Evolutionary conservation across 495 filamentous ascomycete genomes (phyloP).

Genomic region (Elasticomyces elasticus): DNA sequence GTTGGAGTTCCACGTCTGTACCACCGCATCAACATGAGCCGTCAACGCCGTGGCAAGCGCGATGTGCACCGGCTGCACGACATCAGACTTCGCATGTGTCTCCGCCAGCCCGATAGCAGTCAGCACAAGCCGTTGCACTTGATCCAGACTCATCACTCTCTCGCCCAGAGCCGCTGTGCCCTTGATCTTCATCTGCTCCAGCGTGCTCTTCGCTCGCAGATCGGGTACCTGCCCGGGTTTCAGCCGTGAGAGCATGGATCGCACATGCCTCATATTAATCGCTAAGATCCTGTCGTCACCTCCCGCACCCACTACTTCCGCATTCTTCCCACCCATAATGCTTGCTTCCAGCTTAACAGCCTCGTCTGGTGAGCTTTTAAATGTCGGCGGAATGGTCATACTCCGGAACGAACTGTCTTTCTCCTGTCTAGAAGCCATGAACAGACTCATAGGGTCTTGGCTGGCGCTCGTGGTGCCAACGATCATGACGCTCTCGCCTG

Average conservation of each 20-base stretch:
- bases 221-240: conserved; percentile 7
- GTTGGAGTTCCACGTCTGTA: background rate
- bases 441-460: background rate
- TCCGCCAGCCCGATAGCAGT: conserved; percentile 25
- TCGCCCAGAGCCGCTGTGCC: conserved; percentile 8
- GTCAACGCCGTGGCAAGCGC: conserved; percentile 17
- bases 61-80: conserved; percentile 19
- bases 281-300: conserved; percentile 41
- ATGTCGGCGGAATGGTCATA: conserved; percentile 21
- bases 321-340: background rate
- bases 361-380: background rate
- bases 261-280: conserved; percentile 62
- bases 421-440: background rate
- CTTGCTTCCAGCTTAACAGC: background rate
- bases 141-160: conserved; percentile 24
- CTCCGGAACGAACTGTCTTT: conserved; percentile 40
- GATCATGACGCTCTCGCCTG: conserved; percentile 62
- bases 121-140: conserved; percentile 29
- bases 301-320: background rate
- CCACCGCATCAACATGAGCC: background rate
- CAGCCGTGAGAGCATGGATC: conserved; percentile 48
- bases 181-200: conserved; percentile 1
- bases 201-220: background rate
- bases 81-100: conserved; percentile 1
- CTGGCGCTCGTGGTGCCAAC: conserved; percentile 50